These are phyloP conservation scores for Pilatotrama ljubarskyi DNA, from an alignment of 768 basidiomycete species.

Conservation along the genomic window DNA sequence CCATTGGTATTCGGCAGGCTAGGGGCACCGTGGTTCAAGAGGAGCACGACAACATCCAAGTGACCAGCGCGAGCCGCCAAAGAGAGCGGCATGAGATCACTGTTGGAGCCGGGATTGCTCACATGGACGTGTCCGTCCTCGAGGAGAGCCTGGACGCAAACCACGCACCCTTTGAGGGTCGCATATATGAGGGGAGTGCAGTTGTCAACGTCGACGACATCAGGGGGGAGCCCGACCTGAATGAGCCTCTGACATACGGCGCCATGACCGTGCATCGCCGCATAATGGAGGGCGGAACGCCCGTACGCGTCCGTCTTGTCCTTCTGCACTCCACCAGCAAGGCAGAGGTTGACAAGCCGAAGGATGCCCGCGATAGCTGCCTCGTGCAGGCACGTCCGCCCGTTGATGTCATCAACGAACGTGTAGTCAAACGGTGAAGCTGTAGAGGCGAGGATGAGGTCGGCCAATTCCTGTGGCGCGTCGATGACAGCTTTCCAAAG, in stretches of 20 bases:
- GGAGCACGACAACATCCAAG: constrained; percentile 73
- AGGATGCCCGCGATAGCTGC: constrained; percentile 84
- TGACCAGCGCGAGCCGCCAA: constrained; percentile 91
- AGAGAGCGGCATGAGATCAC: constrained; percentile 83
- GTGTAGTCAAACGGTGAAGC: constrained; percentile 79
- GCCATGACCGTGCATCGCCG: constrained; percentile 88
- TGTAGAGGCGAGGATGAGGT: constrained; percentile 70
- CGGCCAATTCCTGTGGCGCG: constrained; percentile 69
- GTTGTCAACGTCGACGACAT: constrained; percentile 86
- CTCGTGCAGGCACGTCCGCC: constrained; percentile 90
- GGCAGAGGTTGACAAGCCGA: constrained; percentile 78
- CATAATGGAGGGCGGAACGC: constrained; percentile 92
- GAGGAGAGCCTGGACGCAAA: constrained; percentile 82
- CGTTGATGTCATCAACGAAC: constrained; percentile 97
- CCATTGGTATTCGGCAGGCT: constrained; percentile 89
- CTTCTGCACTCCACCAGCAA: constrained; percentile 67
- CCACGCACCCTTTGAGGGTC: constrained; percentile 79
- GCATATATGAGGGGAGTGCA: constrained; percentile 94
- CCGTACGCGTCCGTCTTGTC: constrained; percentile 87
- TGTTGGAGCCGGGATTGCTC: constrained; percentile 54
- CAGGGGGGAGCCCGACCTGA: constrained; percentile 62
- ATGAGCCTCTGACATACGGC: constrained; percentile 75
- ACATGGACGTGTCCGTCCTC: constrained; percentile 66
- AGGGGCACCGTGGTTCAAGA: constrained; percentile 75
- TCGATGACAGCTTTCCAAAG: constrained; percentile 91